phyloP scores from a whole-genome alignment of 1,284 basidiomycete genomes.

The Singerocomus inundabilis region DNA sequence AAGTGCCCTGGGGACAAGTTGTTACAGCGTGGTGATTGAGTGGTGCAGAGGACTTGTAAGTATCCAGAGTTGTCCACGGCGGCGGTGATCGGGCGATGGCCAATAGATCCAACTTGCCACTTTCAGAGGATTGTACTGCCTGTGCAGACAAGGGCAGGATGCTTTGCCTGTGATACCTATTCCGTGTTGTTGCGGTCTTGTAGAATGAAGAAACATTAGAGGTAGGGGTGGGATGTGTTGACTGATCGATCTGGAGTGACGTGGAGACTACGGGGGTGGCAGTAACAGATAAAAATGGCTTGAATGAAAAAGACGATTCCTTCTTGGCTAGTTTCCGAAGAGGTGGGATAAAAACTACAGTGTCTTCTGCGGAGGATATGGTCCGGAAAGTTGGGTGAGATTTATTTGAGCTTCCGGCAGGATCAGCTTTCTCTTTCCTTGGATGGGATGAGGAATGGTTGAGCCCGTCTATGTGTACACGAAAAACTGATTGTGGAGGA shows the following conservation, averaged over 20 bases:
- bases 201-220: slow-evolving; percentile 27
- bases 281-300: neutral
- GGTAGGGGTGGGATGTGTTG: neutral
- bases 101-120: slow-evolving; percentile 20
- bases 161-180: neutral
- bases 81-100: slow-evolving; percentile 32
- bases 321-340: slow-evolving; percentile 2
- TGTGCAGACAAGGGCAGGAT: slow-evolving; percentile 21
- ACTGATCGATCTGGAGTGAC: neutral
- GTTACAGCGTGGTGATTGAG: neutral
- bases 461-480: slow-evolving; percentile 25
- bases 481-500: slow-evolving; percentile 27
- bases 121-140: slow-evolving; percentile 15
- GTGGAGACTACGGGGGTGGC: neutral
- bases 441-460: neutral
- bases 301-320: neutral
- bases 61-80: slow-evolving; percentile 22
- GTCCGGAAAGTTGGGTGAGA: slow-evolving; percentile 4
- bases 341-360: slow-evolving; percentile 24
- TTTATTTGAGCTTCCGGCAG: neutral
- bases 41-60: neutral
- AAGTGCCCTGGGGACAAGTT: neutral
- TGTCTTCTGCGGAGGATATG: slow-evolving; percentile 12
- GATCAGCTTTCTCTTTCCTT: neutral
- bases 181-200: neutral